A percentile compares a stretch with the other conserved stretches of the same genome.
Evolutionary conservation across 352 stramenopile species (phyloP).

Genomic region (Plasmopara muralis): DNA sequence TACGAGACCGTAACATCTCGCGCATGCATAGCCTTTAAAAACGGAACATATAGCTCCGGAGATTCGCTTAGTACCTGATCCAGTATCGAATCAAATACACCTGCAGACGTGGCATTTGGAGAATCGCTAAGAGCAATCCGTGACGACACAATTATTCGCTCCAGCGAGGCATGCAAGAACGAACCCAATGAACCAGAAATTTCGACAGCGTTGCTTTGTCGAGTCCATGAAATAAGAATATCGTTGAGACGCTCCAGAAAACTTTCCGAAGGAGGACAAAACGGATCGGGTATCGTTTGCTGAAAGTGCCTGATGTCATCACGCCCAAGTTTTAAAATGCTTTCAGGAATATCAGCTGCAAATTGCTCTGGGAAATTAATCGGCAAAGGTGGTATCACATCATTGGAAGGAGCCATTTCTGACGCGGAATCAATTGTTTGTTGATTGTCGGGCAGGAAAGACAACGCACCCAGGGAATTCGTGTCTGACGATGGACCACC

Average conservation of each 20-base stretch:
- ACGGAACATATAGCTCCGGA: conserved; percentile 62
- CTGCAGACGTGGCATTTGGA: conserved; percentile 52
- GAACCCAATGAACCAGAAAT: conserved; percentile 50
- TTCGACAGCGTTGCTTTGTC: conserved; percentile 64
- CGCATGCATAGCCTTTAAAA: conserved; percentile 73
- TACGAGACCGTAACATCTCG: conserved; percentile 71
- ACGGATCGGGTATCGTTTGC: conserved; percentile 58
- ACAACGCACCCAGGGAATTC: conserved; percentile 61
- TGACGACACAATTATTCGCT: conserved; percentile 72
- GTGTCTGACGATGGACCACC: conserved; percentile 50
- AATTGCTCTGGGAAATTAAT: conserved; percentile 20
- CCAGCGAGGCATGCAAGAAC: conserved; percentile 57
- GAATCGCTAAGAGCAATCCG: conserved; percentile 56
- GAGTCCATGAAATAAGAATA: conserved; percentile 79
- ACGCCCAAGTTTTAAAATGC: conserved; percentile 49
- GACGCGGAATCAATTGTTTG: conserved; percentile 28
- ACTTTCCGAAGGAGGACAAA: conserved; percentile 50
- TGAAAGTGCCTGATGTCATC: conserved; percentile 78
- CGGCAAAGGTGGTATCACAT: conserved; percentile 8
- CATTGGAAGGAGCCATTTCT: conserved; percentile 22
- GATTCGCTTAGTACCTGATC: conserved; percentile 72
- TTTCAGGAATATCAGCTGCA: conserved; percentile 37
- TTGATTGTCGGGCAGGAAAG: conserved; percentile 69
- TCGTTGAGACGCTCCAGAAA: conserved; percentile 80
- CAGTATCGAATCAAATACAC: conserved; percentile 73